phyloP scores from a whole-genome alignment of 2,329 filamentous ascomycete species.

The Colletotrichum ledebouriae region DNA sequence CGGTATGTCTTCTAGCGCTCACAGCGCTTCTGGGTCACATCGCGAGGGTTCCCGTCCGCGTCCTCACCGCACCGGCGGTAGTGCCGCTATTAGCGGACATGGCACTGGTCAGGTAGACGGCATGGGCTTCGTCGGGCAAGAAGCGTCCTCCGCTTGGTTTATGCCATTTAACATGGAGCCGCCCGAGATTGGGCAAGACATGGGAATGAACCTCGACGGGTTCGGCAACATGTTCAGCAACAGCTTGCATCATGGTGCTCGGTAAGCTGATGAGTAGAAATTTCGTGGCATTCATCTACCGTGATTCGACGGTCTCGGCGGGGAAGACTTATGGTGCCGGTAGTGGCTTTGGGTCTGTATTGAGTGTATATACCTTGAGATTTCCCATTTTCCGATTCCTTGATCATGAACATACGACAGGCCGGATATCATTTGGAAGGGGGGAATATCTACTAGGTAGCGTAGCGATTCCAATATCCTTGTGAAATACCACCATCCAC shows the following conservation, averaged over 20 bases:
- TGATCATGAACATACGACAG: conserved; percentile 25
- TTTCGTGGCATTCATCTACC: neutral
- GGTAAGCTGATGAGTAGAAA: conserved; percentile 7
- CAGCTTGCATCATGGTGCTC: conserved; percentile 46
- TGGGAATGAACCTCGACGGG: conserved; percentile 60
- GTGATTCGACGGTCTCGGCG: neutral
- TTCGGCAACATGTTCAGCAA: conserved; percentile 64
- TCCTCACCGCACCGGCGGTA: conserved; percentile 46
- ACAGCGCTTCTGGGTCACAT: conserved; percentile 46
- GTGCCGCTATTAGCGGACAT: conserved; percentile 50
- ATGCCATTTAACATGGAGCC: conserved; percentile 94
- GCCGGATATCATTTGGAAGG: conserved; percentile 2
- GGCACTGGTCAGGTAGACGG: conserved; percentile 44
- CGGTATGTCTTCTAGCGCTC: conserved; percentile 52
- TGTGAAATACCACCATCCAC: conserved; percentile 29
- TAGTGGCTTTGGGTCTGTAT: conserved; percentile 15
- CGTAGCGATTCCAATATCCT: conserved; percentile 34
- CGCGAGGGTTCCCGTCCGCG: conserved; percentile 35
- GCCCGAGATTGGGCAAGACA: conserved; percentile 68
- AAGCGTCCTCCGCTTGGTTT: conserved; percentile 83
- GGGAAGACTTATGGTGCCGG: conserved; percentile 6
- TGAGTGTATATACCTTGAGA: conserved; percentile 25
- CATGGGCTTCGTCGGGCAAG: conserved; percentile 50
- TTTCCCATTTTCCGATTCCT: conserved; percentile 3
- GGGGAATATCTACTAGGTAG: conserved; percentile 5